phyloP scores from a whole-genome alignment of 768 basidiomycete species.

The Mycena galericulata region DNA sequence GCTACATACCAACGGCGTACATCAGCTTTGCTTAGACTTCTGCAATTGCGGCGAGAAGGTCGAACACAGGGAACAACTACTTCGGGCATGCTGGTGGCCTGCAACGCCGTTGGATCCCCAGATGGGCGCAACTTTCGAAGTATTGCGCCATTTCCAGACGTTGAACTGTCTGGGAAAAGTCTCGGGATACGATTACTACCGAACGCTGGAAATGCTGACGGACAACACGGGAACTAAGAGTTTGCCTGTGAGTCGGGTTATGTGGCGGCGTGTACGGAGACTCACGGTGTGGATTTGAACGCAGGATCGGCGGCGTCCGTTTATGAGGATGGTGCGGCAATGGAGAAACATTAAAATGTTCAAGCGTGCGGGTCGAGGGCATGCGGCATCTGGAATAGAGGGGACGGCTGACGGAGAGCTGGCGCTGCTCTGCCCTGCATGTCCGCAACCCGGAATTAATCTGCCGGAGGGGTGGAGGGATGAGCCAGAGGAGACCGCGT shows the following conservation, averaged over 20 bases:
- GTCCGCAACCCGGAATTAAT: conserved; percentile 43
- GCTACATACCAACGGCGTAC: conserved; percentile 40
- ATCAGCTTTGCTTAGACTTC: conserved; percentile 42
- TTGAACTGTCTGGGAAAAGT: conserved; percentile 38
- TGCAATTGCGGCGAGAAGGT: conserved; percentile 43
- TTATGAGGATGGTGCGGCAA: conserved; percentile 22
- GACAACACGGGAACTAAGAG: background rate
- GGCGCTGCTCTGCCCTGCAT: conserved; percentile 37
- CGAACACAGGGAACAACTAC: conserved; percentile 45
- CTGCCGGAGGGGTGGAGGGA: conserved; percentile 39
- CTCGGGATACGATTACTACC: background rate
- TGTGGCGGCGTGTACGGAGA: too few relatives aligned
- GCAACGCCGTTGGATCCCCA: conserved; percentile 42
- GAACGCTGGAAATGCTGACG: background rate
- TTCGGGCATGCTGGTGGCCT: conserved; percentile 44
- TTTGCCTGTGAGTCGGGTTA: too few relatives aligned
- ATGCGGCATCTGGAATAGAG: conserved; percentile 19
- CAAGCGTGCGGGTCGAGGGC: conserved; percentile 29
- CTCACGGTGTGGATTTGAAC: too few relatives aligned
- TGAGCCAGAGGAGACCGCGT: conserved; percentile 1
- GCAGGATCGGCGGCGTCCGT: conserved; percentile 31
- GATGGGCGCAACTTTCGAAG: conserved; percentile 44
- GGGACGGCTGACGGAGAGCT: background rate
- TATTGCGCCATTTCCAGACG: conserved; percentile 47
- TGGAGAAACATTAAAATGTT: conserved; percentile 31